Conservation (phyloP, 2,329 filamentous ascomycete species). For the Amauroascus verrucosus region DNA sequence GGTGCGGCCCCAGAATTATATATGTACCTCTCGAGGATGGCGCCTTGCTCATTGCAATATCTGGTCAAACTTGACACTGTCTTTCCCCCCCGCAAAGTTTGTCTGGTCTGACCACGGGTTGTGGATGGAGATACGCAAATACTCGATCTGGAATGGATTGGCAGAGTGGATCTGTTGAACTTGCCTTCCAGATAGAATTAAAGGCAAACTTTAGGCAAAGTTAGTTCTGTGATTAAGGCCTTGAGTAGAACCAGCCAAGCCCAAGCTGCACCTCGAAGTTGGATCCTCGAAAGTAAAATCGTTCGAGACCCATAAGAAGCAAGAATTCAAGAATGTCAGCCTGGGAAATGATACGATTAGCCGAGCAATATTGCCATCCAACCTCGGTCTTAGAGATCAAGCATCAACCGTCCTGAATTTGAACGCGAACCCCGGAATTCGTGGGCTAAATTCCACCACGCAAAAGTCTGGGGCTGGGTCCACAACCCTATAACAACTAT, state of each 20-base stretch:
- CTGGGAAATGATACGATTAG: background rate
- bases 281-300: background rate
- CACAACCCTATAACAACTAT: background rate
- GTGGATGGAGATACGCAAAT: background rate
- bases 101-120: background rate
- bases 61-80: background rate
- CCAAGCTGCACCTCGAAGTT: background rate
- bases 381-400: background rate
- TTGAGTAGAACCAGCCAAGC: background rate
- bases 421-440: background rate
- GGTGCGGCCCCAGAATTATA: background rate
- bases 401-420: background rate
- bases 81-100: slow-evolving; percentile 5
- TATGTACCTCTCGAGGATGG: background rate
- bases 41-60: background rate
- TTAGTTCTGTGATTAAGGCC: background rate
- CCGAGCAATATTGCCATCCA: background rate
- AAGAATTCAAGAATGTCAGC: background rate
- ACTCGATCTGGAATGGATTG: slow-evolving; percentile 5
- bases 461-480: background rate
- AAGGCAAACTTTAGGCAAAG: background rate
- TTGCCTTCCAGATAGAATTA: background rate
- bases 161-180: slow-evolving; percentile 1
- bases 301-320: background rate
- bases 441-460: background rate